A percentile compares a stretch with the other conserved stretches of the same genome.
Conservation (phyloP, 2,329 filamentous ascomycete genomes). For the Incumbomyces lentus region DNA sequence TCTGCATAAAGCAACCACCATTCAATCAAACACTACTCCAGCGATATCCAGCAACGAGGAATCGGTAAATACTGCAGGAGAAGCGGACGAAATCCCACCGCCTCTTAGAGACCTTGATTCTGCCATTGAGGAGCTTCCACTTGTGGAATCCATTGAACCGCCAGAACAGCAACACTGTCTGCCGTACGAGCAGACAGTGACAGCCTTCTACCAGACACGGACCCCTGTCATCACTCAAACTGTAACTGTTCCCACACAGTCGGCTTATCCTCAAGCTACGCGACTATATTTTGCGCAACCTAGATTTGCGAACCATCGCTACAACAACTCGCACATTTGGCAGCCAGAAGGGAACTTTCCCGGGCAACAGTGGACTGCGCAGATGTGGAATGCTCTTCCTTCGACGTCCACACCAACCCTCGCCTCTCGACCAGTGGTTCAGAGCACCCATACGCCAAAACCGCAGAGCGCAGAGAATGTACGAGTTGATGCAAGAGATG, state of each 20-base stretch:
- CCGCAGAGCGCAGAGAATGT: neutral
- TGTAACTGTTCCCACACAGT: neutral
- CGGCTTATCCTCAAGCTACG: neutral
- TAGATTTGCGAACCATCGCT: neutral
- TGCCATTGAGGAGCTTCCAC: neutral
- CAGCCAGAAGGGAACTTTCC: neutral
- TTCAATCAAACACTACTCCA: neutral
- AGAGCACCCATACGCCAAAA: neutral
- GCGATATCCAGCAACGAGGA: neutral
- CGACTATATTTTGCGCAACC: neutral
- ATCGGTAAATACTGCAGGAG: neutral
- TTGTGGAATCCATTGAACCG: neutral
- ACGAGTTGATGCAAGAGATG: too few species aligned
- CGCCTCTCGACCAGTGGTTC: neutral
- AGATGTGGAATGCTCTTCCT: conserved; percentile 4
- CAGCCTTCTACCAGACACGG: neutral
- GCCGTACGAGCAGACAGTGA: neutral
- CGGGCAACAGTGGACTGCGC: neutral
- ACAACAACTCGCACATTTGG: conserved; percentile 1
- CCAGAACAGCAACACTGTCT: neutral
- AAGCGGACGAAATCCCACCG: neutral
- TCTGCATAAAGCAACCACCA: neutral
- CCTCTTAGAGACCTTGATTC: neutral
- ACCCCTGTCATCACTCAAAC: conserved; percentile 1
- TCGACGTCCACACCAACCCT: neutral